Evolutionary conservation across 306 rosid species (phyloP).

Genomic region (Trifolium dubium): DNA sequence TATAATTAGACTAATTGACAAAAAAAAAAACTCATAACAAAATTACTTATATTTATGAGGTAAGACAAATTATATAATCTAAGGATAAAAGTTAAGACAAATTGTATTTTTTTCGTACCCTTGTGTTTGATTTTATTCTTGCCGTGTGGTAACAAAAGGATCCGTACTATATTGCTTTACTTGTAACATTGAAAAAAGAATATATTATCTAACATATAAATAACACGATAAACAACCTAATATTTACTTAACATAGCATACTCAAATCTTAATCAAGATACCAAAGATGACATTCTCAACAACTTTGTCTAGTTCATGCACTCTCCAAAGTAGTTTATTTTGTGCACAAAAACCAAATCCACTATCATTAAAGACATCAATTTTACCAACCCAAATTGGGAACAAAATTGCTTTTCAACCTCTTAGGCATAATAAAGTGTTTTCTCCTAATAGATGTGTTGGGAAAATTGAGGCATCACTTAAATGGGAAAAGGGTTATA

Average conservation of each 20-base stretch:
- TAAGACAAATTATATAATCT: background rate
- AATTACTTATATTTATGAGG: background rate
- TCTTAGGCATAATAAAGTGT: constrained; percentile 20
- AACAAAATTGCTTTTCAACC: constrained; percentile 25
- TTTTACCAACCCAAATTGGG: constrained; percentile 25
- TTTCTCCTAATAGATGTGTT: constrained; percentile 35
- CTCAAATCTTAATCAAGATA: constrained; percentile 3
- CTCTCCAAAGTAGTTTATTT: constrained; percentile 33
- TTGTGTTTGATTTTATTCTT: constrained; percentile 30
- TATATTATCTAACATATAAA: constrained; percentile 37
- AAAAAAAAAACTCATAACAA: no score
- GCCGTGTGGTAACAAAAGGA: constrained; percentile 30
- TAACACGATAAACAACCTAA: constrained; percentile 25
- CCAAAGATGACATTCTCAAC: constrained; percentile 41
- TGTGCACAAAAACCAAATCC: constrained; percentile 33
- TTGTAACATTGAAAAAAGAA: constrained; percentile 26
- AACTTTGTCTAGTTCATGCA: constrained; percentile 33
- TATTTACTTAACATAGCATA: background rate
- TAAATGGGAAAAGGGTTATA: constrained; percentile 48
- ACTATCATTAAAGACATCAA: constrained; percentile 30
- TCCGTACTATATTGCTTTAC: constrained; percentile 32
- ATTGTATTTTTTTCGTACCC: background rate
- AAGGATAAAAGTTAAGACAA: background rate
- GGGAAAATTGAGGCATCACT: constrained; percentile 45
- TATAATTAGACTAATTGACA: no score